These are phyloP conservation scores for Capronia americana DNA, from an alignment of 2,329 filamentous ascomycete genomes.

Conservation along the genomic window DNA sequence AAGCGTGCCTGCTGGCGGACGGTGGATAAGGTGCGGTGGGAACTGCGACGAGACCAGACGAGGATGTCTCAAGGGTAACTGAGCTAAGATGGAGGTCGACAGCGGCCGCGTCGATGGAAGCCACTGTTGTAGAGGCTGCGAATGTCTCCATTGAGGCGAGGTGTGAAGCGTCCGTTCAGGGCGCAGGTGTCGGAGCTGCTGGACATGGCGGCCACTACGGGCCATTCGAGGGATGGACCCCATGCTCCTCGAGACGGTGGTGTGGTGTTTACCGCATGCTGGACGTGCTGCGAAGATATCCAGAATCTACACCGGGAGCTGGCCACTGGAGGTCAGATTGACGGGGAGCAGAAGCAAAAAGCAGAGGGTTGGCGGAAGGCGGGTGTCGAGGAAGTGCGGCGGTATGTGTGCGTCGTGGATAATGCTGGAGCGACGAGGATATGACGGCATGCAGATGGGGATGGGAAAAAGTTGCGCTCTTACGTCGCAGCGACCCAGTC, in stretches of 20 bases:
- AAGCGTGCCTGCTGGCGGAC: conserved; percentile 15
- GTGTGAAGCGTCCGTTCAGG: conserved; percentile 17
- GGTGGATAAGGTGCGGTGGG: conserved; percentile 13
- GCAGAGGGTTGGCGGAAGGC: not conserved
- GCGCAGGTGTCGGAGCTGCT: conserved; percentile 8
- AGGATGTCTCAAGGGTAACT: not conserved
- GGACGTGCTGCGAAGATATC: conserved; percentile 5
- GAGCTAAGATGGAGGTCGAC: conserved; percentile 12
- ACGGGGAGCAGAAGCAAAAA: not conserved
- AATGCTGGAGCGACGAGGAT: conserved; percentile 2
- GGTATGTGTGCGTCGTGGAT: not conserved
- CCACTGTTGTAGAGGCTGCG: conserved; percentile 7
- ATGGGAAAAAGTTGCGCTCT: conserved; percentile 4
- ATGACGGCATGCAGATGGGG: conserved; percentile 4
- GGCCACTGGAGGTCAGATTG: not conserved
- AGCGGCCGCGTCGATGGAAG: conserved; percentile 17
- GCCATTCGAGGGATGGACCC: conserved; percentile 32
- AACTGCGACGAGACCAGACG: conserved; percentile 12
- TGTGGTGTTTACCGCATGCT: conserved; percentile 31
- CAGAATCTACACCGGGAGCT: not conserved
- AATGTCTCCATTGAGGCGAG: conserved; percentile 13
- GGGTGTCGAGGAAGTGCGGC: not conserved
- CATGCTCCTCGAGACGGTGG: conserved; percentile 25
- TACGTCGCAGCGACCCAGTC: not conserved
- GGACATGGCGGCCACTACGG: conserved; percentile 25